These are phyloP conservation scores for Aureobasidium sp. DNA, from an alignment of 2,329 filamentous ascomycete species.

Conservation along the genomic window DNA sequence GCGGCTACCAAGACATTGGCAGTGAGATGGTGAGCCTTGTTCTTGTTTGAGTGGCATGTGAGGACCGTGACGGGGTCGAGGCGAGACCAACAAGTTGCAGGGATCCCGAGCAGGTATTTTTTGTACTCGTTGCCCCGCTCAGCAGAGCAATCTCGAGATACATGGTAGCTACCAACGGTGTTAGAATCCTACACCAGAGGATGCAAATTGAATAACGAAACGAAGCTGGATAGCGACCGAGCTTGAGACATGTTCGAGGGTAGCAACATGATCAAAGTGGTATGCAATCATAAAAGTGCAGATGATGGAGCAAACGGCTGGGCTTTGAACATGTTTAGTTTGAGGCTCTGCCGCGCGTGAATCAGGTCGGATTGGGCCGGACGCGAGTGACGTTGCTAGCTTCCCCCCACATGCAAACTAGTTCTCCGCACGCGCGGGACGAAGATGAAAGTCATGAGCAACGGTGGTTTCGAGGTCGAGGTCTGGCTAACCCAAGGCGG, in stretches of 20 bases:
- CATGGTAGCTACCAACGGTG: background rate
- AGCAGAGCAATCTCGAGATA: background rate
- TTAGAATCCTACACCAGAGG: background rate
- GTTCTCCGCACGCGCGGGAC: background rate
- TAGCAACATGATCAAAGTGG: background rate
- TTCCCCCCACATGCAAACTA: background rate
- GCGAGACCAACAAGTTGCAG: background rate
- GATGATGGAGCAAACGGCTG: slow-evolving; percentile 2
- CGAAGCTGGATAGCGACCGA: background rate
- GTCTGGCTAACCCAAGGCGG: background rate
- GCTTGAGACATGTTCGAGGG: background rate
- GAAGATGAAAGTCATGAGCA: background rate
- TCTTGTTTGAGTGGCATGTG: background rate
- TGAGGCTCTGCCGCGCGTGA: background rate
- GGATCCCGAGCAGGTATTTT: background rate
- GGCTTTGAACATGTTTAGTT: background rate
- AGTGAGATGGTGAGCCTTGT: background rate
- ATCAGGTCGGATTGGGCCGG: slow-evolving; percentile 5
- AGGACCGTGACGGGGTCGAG: background rate
- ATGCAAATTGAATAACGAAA: background rate
- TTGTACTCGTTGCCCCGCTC: slow-evolving; percentile 2
- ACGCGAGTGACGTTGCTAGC: background rate
- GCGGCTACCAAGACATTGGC: background rate
- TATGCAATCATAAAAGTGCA: slow-evolving; percentile 3
- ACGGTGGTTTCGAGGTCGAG: background rate